These are phyloP conservation scores for Ammopiptanthus mongolicus DNA, from an alignment of 306 rosid species.

Conservation along the genomic window DNA sequence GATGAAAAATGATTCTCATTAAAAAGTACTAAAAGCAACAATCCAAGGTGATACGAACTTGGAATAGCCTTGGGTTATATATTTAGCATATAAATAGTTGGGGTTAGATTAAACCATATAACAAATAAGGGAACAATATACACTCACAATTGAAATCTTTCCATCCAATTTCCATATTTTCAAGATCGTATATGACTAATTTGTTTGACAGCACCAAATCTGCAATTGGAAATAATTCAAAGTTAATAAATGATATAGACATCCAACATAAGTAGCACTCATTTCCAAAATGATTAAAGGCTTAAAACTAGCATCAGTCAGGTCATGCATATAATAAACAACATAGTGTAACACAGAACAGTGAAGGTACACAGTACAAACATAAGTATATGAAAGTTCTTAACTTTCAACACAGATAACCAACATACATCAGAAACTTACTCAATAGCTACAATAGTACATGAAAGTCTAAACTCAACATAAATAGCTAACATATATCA, in stretches of 20 bases:
- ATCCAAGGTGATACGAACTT: neutral
- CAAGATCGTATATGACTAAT: conserved; percentile 63
- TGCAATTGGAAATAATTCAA: conserved; percentile 37
- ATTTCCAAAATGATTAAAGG: neutral
- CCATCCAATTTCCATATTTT: conserved; percentile 66
- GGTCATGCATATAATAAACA: neutral
- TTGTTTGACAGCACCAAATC: conserved; percentile 74
- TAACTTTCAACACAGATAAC: neutral
- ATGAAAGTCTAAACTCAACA: neutral
- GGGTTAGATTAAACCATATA: neutral
- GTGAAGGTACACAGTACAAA: neutral
- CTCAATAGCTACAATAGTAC: neutral
- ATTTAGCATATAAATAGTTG: neutral
- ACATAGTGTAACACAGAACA: neutral
- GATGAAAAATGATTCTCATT: neutral
- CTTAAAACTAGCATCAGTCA: neutral
- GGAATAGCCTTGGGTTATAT: neutral
- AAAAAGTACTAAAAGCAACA: neutral
- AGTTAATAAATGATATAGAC: conserved; percentile 3
- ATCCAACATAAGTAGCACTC: neutral
- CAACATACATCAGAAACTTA: neutral
- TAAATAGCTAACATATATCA: neutral
- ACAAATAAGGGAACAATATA: neutral
- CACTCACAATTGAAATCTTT: conserved; percentile 65
- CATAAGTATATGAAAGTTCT: neutral